Base-by-base conservation (phyloP, 164 flowering plant species). In the Aristolochia contorta region DNA sequence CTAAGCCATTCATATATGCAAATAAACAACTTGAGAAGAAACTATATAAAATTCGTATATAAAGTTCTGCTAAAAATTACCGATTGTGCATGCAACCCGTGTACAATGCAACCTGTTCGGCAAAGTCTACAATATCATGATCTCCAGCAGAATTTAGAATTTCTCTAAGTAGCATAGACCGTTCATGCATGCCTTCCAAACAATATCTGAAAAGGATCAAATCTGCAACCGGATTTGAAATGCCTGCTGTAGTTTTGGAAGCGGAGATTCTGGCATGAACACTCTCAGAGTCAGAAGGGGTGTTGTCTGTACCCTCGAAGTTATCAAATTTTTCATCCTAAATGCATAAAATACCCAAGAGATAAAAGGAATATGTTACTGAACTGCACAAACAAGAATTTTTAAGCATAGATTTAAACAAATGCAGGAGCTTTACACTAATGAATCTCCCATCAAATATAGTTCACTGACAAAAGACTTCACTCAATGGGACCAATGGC, bases 41-140 rank as follows among this genome's bases (percentile, higher is more conserved):
- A n/a, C n/a, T n/a, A n/a, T 50, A n/a, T 5, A 16, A 8, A n/a
- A 50, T 2, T n/a, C 22, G 3, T 7, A 9, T 10, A 22, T 50
- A 50, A 50, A 19, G 19, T 50, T 18, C 22, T 50, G 12, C 54
- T 23, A 16, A 27, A 4, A 6, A 57, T 62, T 79, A 93, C 98
- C 91, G 50, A 65, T 93, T 94, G 69, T 91, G 97, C 47, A 77
- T 78, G 71, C 99, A 94, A 65, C 96, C 97, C 5, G 93, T 77
- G 71, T 80, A 88, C 2, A 80, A 58, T 23, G 96, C 79, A 61
- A 94, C 86, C 70, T 87, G 83, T 62, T 79, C 65, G 16, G 91
- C 95, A 68, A 91, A 84, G 58, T 74, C 77, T n/a, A 48, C 68
- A 33, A 88, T 60, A 32, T 83, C 85, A 67, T 77, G 67, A 23